phyloP scores from a whole-genome alignment of 441 rosid genomes.

The Populus tomentosa region DNA sequence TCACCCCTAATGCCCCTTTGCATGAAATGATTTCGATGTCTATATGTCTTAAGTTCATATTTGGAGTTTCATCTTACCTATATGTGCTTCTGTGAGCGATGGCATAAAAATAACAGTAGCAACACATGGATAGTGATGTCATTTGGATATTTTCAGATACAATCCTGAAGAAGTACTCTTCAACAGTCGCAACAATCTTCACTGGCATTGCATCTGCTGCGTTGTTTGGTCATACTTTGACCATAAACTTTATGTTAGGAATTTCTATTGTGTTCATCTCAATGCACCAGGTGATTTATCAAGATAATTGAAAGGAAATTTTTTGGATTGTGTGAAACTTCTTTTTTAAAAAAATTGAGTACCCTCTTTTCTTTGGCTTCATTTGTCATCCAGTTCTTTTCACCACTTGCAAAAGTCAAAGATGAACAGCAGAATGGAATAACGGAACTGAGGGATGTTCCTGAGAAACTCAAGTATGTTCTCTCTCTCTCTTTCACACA shows the following conservation, averaged over 20 bases:
- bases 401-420: slow-evolving; percentile 80
- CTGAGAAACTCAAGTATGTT: slow-evolving; percentile 51
- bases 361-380: slow-evolving; percentile 3
- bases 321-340: slow-evolving; percentile 2
- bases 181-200: slow-evolving; percentile 97
- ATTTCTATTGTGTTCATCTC: slow-evolving; percentile 95
- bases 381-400: slow-evolving; percentile 63
- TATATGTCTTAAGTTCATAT: slow-evolving; percentile 3
- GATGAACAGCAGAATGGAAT: slow-evolving; percentile 68
- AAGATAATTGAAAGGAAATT: slow-evolving; percentile 10
- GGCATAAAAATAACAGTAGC: not conserved
- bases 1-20: not conserved
- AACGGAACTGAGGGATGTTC: slow-evolving; percentile 45
- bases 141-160: slow-evolving; percentile 62
- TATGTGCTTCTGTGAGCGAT: slow-evolving; percentile 1
- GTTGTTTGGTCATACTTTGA: slow-evolving; percentile 85
- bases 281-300: slow-evolving; percentile 84
- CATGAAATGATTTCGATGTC: slow-evolving; percentile 10
- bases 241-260: slow-evolving; percentile 85
- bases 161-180: slow-evolving; percentile 96
- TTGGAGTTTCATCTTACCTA: not conserved
- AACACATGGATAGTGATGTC: slow-evolving; percentile 14
- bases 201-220: slow-evolving; percentile 95
- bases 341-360: not conserved
- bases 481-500: slow-evolving; percentile 33